These are phyloP conservation scores for Pyrus communis DNA, from an alignment of 306 rosid species.

Conservation along the genomic window DNA sequence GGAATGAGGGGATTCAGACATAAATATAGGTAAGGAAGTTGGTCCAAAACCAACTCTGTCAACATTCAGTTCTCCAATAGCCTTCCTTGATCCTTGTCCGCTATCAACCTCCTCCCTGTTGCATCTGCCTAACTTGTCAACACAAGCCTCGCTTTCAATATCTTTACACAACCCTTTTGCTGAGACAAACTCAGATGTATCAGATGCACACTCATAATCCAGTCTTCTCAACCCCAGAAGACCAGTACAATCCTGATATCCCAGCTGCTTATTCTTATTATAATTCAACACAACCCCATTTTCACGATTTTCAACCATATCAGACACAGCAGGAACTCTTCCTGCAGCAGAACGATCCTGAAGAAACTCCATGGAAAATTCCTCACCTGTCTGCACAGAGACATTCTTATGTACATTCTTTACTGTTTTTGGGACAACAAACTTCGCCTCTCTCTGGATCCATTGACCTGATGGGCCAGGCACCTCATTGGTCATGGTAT, in stretches of 20 bases:
- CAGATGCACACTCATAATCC: slow-evolving; percentile 53
- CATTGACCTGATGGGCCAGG: slow-evolving; percentile 28
- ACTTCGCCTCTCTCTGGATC: slow-evolving; percentile 21
- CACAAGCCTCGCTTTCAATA: slow-evolving; percentile 31
- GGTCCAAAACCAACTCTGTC: slow-evolving; percentile 22
- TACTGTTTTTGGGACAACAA: slow-evolving; percentile 22
- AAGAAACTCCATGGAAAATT: slow-evolving; percentile 30
- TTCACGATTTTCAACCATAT: slow-evolving; percentile 17
- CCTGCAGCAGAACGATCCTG: slow-evolving; percentile 31
- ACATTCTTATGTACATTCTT: slow-evolving; percentile 27
- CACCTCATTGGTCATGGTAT: slow-evolving; percentile 29
- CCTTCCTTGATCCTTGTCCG: slow-evolving; percentile 30
- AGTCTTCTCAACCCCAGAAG: slow-evolving; percentile 54
- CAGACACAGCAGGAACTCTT: slow-evolving; percentile 28
- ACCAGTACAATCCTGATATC: slow-evolving; percentile 43
- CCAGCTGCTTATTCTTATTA: slow-evolving; percentile 35
- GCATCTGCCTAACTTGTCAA: slow-evolving; percentile 22
- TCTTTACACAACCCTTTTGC: slow-evolving; percentile 34
- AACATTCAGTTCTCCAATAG: slow-evolving; percentile 29
- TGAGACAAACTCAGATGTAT: slow-evolving; percentile 25
- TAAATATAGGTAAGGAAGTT: slow-evolving; percentile 17
- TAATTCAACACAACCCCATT: slow-evolving; percentile 19
- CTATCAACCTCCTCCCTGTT: slow-evolving; percentile 26
- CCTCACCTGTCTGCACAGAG: slow-evolving; percentile 26
- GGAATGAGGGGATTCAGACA: slow-evolving; percentile 39